A percentile compares a stretch with the other conserved stretches of the same genome.
phyloP scores from a whole-genome alignment of 2,329 filamentous ascomycete genomes.

The Dothidotthia symphoricarpi region DNA sequence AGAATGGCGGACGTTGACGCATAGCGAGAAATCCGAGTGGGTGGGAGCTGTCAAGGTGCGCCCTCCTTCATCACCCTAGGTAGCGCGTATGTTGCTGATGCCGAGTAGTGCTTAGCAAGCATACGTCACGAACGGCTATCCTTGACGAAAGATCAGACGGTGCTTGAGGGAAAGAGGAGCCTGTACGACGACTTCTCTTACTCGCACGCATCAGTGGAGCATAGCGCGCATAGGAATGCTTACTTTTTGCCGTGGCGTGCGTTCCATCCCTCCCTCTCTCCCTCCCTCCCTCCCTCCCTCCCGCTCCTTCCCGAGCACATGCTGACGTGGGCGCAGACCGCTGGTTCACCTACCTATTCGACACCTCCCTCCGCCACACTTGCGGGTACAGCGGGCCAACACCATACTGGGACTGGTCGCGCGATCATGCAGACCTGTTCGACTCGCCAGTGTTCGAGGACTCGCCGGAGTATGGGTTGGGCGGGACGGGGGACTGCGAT shows the following conservation, averaged over 20 bases:
- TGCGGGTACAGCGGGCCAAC: constrained; percentile 6
- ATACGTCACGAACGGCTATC: constrained; percentile 4
- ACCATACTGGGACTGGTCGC: constrained; percentile 40
- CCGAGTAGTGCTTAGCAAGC: constrained; percentile 2
- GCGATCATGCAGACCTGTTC: constrained; percentile 24
- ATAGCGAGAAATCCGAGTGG: constrained; percentile 2
- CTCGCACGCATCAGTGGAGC: constrained; percentile 5
- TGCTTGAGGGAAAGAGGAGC: constrained; percentile 4
- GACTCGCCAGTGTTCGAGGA: constrained; percentile 17
- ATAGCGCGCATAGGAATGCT: constrained; percentile 6
- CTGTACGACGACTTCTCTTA: constrained; percentile 6
- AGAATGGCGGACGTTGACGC: constrained; percentile 3
- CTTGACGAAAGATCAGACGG: constrained; percentile 3
- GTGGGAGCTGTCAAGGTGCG: constrained; percentile 4
- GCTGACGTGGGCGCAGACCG: constrained; percentile 3
- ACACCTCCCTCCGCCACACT: constrained; percentile 2
- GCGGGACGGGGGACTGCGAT: constrained; percentile 3
- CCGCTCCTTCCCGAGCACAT: background rate
- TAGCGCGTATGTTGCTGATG: background rate
- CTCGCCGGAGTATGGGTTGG: constrained; percentile 17
- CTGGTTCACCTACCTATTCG: constrained; percentile 5
- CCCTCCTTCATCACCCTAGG: background rate
- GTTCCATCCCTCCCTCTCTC: background rate
- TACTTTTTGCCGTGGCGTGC: constrained; percentile 5
- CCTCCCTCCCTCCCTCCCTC: too few species aligned